Conservation (phyloP, 2,329 filamentous ascomycete species). For the Hymenoscyphus linearis region DNA sequence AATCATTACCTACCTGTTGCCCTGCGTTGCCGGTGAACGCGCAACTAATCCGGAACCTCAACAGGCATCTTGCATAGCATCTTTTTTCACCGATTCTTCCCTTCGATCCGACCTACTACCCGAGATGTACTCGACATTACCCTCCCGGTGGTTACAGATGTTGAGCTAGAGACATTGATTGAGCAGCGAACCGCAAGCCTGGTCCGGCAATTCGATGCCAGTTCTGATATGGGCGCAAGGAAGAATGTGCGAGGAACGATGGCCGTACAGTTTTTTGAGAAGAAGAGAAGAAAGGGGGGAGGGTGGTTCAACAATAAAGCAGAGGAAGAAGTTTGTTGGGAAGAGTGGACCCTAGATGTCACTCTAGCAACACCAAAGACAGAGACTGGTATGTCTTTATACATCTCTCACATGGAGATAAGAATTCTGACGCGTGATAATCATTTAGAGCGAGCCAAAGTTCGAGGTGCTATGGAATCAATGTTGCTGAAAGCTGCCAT, state of each 20-base stretch:
- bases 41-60: slow-evolving; percentile 7
- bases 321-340: slow-evolving; percentile 96
- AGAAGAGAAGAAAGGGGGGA: slow-evolving; percentile 79
- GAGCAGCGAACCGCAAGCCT: slow-evolving; percentile 79
- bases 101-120: slow-evolving; percentile 72
- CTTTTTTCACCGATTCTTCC: slow-evolving; percentile 98
- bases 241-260: slow-evolving; percentile 65
- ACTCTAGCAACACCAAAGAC: slow-evolving; percentile 87
- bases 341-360: slow-evolving; percentile 89
- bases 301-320: slow-evolving; percentile 67
- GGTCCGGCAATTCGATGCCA: slow-evolving; percentile 67
- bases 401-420: neutral
- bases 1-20: slow-evolving; percentile 23
- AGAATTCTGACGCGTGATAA: neutral
- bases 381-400: slow-evolving; percentile 64
- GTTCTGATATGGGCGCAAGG: slow-evolving; percentile 40
- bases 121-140: slow-evolving; percentile 88
- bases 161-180: slow-evolving; percentile 88
- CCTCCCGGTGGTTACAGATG: slow-evolving; percentile 82
- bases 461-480: slow-evolving; percentile 84
- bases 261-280: slow-evolving; percentile 91
- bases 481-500: slow-evolving; percentile 81
- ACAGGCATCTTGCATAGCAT: slow-evolving; percentile 90
- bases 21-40: slow-evolving; percentile 3
- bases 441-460: slow-evolving; percentile 70